Evolutionary conservation across 352 stramenopile species (phyloP), one percentile per base, ranked within the genome.

Genomic region (Phytopythium ostracodes): DNA sequence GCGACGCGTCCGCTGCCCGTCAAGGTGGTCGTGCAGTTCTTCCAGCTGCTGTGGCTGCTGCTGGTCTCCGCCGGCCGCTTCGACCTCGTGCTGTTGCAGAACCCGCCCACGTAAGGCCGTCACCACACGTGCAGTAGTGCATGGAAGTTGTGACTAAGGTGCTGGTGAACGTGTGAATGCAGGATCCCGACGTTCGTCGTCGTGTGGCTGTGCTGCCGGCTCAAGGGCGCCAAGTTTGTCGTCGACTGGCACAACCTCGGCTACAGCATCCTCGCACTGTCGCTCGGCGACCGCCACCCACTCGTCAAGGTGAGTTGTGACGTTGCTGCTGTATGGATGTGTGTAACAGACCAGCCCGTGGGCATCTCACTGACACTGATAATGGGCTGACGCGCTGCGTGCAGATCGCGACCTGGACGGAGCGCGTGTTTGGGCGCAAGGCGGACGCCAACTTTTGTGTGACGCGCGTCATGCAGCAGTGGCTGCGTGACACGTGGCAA

Each of bases 241-340:
- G 96, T 99, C 66, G 98, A 99, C 73, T 99, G 98, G 98, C 98
- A 99, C 76, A 99, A 99, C 79, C 72, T 99, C 38, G 98, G 97
- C 33, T 99, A 97, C 81, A 99, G 94, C 60, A 98, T 99, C 75
- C 88, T 99, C 46, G 83, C 75, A 43, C 72, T 90, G 43, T 96
- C 80, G 43, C 72, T 90, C 53, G 85, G 71, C 42, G 63, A 61
- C 33, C 62, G 55, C 33, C 81, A 96, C 56, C 67, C 73, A 22
- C 66, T 95, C n/a, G 87, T 95, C 36, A 89, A 89, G 72, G 83
- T 89, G 55, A 9, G 50, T 67, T n/a, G n/a, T n/a, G n/a, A n/a
- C n/a, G n/a, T n/a, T n/a, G n/a, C n/a, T n/a, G n/a, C n/a, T n/a
- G n/a, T n/a, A n/a, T n/a, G n/a, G n/a, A n/a, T n/a, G n/a, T n/a